phyloP scores from a whole-genome alignment of 2,329 filamentous ascomycete genomes.

The Talaromyces sp. region DNA sequence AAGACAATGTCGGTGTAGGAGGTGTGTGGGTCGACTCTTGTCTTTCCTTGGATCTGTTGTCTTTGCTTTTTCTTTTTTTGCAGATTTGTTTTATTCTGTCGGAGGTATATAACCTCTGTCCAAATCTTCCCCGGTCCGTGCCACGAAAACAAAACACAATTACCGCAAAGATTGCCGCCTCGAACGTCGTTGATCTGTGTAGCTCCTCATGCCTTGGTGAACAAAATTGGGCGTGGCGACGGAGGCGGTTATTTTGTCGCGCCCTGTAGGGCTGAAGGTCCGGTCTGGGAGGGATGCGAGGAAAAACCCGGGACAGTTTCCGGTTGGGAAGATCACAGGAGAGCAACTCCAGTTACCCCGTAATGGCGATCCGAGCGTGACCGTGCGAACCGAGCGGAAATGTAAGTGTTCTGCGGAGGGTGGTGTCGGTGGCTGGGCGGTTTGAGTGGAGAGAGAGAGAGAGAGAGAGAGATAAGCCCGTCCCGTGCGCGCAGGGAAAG shows the following conservation, averaged over 20 bases:
- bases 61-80: neutral
- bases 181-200: conserved; percentile 18
- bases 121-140: conserved; percentile 3
- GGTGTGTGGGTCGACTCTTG: neutral
- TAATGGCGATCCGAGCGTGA: neutral
- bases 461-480: neutral
- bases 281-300: neutral
- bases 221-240: conserved; percentile 9
- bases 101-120: neutral
- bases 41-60: neutral
- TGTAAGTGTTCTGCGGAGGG: neutral
- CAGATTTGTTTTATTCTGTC: neutral
- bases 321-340: neutral
- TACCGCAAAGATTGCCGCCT: conserved; percentile 29
- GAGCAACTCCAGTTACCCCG: neutral
- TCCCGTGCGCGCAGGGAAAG: conserved; percentile 1
- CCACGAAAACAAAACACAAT: conserved; percentile 19
- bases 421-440: neutral
- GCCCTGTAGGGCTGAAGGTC: conserved; percentile 21
- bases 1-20: neutral
- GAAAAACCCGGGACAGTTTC: neutral
- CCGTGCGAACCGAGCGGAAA: conserved; percentile 8
- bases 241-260: conserved; percentile 10
- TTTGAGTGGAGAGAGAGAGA: too few relatives aligned
- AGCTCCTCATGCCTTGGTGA: conserved; percentile 33